Base-by-base conservation (phyloP, 1,284 basidiomycete species). In the Athelia psychrophila region DNA sequence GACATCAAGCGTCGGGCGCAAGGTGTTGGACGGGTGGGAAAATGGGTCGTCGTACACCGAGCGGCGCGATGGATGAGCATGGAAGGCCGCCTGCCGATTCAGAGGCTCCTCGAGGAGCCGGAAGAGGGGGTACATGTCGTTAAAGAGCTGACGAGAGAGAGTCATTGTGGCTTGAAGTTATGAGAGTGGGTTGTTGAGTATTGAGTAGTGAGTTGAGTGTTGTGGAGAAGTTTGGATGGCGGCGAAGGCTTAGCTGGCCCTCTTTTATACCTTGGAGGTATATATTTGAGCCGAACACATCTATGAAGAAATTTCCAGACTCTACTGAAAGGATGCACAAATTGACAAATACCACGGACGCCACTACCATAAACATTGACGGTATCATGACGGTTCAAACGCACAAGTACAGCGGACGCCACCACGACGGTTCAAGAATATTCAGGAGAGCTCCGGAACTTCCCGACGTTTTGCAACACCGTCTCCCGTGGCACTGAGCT, bases 61-160 rank as follows among this genome's bases (percentile, higher is more conserved):
- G 47, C 24, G 18, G 46, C 22, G 16, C 16, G 49, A 55, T 55
- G 6, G 59, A 52, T 22, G 63, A 62, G 38, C 59, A 58, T 53
- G 63, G 52, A 24, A 64, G 45, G 35, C 57, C 58, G 55, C 63
- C 61, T 64, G 54, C 27, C 64, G 61, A 15, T 65, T 63, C 40
- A 76, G 58, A 6, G 75, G 73, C 56, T 77, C 76, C 49, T 78
- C 76, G 51, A 78, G 67, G 60, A 77, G 60, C 53, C 71, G 74
- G 70, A 78, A 76, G 53, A 64, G 55, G 23, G 60, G 57, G 47
- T 60, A 58, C 53, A 64, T 54, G 27, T 66, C 62, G 56, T 62
- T 58, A 53, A 65, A 56, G 53, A 66, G 40, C 33, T 45, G 49
- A 13, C 59, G 58, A 45, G 59, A 48, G 47, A 65, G 51, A 54